Base-by-base conservation (phyloP, 2,329 filamentous ascomycete species). In the Cercospora brassicicola region DNA sequence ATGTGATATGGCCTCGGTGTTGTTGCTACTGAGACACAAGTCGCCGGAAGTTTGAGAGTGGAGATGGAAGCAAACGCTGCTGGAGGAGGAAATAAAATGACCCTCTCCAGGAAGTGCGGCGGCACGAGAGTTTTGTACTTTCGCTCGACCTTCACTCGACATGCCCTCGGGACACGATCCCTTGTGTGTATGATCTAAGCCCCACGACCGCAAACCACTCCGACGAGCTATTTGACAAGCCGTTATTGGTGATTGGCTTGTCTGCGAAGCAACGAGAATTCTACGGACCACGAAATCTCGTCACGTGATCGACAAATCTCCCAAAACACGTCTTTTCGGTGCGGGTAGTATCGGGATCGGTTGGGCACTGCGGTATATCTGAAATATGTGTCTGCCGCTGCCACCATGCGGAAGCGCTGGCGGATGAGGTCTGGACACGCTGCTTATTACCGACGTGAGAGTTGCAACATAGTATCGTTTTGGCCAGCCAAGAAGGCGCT, bases 101-200 rank as follows among this genome's bases (percentile, higher is more conserved):
- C 48, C 11, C 30, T 20, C 11, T 20, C 15, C 45, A 28, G 20
- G 18, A 23, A 63, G 28, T 63, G 62, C 62, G 62, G 48, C 28
- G 62, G 62, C 9, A 42, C 48, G 45, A 64, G 48, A 57, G 48
- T 42, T 64, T 64, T 64, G 62, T 64, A 64, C 48, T 64, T 64
- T 57, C 11, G 62, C 62, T 57, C 45, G 51, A n/a, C 48, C 48
- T 56, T 64, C 62, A 42, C 48, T 64, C 28, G 48, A 64, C 62
- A 64, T 64, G 62, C 62, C 62, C 62, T 64, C 62, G 62, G 62
- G 62, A 64, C 62, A 64, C 48, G 62, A 56, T 64, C 62, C 48
- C 62, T 64, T 64, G 51, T 56, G 62, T 28, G 23, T 42, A 45
- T 64, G 62, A 64, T 42, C 48, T 57, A 64, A 42, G 62, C 62